A percentile compares a stretch with the other conserved stretches of the same genome.
phyloP scores from a whole-genome alignment of 495 filamentous ascomycete genomes.

The Hypoxylon intermedium region DNA sequence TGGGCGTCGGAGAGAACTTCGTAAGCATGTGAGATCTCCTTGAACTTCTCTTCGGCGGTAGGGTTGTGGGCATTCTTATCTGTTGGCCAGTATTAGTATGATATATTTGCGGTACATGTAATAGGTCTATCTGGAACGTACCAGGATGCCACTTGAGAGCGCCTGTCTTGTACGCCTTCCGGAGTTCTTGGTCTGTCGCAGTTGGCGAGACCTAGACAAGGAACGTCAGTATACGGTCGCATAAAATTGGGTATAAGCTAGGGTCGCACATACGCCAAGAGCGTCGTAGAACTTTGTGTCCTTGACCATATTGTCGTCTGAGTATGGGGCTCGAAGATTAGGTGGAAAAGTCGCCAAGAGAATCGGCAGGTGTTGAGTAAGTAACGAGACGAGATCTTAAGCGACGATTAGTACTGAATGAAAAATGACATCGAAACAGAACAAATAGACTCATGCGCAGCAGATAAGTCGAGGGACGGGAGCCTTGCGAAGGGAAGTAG shows the following conservation, averaged over 20 bases:
- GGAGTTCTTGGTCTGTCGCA: conserved; percentile 79
- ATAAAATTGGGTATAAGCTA: background rate
- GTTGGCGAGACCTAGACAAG: conserved; percentile 69
- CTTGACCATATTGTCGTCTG: conserved; percentile 76
- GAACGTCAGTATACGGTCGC: conserved; percentile 35
- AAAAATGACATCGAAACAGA: background rate
- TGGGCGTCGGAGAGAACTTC: conserved; percentile 90
- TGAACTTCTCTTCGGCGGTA: conserved; percentile 95
- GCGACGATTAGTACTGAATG: conserved; percentile 8
- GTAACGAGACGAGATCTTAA: conserved; percentile 11
- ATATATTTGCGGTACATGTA: background rate
- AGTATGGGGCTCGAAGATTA: conserved; percentile 5
- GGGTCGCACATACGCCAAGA: conserved; percentile 72
- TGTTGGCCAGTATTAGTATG: conserved; percentile 48
- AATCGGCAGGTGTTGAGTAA: conserved; percentile 1
- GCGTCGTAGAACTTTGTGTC: conserved; percentile 87
- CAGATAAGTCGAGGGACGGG: conserved; percentile 3
- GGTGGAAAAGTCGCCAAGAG: conserved; percentile 3
- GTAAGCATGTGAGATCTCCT: conserved; percentile 93
- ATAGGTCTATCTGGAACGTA: conserved; percentile 55
- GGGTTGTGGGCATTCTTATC: conserved; percentile 97
- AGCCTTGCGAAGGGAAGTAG: conserved; percentile 26
- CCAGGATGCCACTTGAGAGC: conserved; percentile 92
- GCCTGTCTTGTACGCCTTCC: conserved; percentile 88
- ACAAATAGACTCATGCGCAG: conserved; percentile 1